A percentile compares a stretch with the other conserved stretches of the same genome.
Conservation (phyloP, 495 filamentous ascomycete species). For the Cercophora scortea region DNA sequence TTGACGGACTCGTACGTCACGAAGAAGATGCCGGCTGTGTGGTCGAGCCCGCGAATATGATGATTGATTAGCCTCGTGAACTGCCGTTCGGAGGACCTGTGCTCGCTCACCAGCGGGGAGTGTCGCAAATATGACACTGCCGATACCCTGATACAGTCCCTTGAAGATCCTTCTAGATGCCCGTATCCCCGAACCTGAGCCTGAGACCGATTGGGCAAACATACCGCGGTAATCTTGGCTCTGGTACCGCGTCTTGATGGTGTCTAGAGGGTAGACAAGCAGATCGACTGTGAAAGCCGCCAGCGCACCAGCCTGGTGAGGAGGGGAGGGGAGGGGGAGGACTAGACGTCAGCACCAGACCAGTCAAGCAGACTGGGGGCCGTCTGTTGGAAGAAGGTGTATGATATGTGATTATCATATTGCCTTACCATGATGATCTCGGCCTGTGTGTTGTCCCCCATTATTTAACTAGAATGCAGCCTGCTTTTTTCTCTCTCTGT, state of each 20-base stretch:
- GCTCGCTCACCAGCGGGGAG: constrained; percentile 65
- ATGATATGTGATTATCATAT: too few species aligned
- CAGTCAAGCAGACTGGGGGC: too few species aligned
- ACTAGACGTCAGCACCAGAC: too few species aligned
- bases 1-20: constrained; percentile 78
- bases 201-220: constrained; percentile 46
- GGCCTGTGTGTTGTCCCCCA: too few species aligned
- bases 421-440: too few species aligned
- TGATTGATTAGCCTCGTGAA: neutral
- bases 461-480: too few species aligned
- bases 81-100: neutral
- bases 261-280: constrained; percentile 76
- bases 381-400: too few species aligned
- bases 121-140: constrained; percentile 80
- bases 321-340: neutral
- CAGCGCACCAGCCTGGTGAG: constrained; percentile 63
- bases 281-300: constrained; percentile 77
- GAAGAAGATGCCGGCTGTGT: constrained; percentile 79
- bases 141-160: constrained; percentile 82
- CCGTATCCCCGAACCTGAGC: constrained; percentile 32
- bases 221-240: constrained; percentile 56
- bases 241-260: constrained; percentile 79
- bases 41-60: too few species aligned
- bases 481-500: too few species aligned
- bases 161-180: constrained; percentile 49